Evolutionary conservation across 805 yeast species (phyloP).

Genomic region (Candida cerambycidarum): DNA sequence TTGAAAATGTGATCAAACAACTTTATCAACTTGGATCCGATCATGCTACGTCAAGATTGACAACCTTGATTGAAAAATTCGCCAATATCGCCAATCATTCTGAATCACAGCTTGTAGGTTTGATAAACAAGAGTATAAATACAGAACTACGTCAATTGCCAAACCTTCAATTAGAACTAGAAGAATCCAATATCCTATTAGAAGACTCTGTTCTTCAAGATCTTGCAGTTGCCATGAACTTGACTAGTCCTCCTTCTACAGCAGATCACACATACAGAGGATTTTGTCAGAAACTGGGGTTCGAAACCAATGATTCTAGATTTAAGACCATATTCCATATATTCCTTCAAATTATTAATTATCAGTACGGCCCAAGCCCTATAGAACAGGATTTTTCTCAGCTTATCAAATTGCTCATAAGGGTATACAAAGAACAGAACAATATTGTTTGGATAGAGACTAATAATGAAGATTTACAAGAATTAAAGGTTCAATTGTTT

Average conservation of each 20-base stretch:
- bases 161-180: slow-evolving; percentile 13
- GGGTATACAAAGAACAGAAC: slow-evolving; percentile 6
- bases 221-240: background rate
- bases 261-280: slow-evolving; percentile 9
- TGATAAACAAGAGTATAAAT: slow-evolving; percentile 14
- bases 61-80: background rate
- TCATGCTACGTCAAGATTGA: background rate
- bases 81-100: background rate
- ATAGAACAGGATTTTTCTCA: slow-evolving; percentile 12
- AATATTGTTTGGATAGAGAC: slow-evolving; percentile 12
- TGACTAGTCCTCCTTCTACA: background rate
- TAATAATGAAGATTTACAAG: slow-evolving; percentile 4
- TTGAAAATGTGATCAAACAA: background rate
- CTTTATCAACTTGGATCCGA: background rate
- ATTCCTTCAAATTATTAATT: slow-evolving; percentile 10
- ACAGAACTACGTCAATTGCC: slow-evolving; percentile 14
- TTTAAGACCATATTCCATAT: slow-evolving; percentile 13
- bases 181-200: slow-evolving; percentile 10
- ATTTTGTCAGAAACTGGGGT: slow-evolving; percentile 10
- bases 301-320: slow-evolving; percentile 11
- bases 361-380: slow-evolving; percentile 10
- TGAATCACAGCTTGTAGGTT: slow-evolving; percentile 1
- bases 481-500: background rate
- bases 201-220: background rate
- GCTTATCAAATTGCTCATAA: slow-evolving; percentile 4